Base-by-base conservation (phyloP, 2,329 filamentous ascomycete species). In the Epichloe brachyelytri region DNA sequence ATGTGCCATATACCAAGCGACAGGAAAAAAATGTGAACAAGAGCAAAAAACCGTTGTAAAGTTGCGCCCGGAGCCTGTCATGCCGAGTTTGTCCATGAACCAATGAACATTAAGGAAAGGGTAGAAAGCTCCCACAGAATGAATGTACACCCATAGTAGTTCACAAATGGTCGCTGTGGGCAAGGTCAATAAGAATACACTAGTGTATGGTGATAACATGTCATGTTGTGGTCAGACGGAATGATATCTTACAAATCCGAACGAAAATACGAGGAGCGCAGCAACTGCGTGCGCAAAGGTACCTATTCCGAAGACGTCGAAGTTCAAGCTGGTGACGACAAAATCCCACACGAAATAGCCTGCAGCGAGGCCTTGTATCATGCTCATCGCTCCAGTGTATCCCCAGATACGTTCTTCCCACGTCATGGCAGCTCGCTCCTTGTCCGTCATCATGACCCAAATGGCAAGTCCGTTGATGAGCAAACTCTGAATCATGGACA, bases 341-440 rank as follows among this genome's bases (percentile, higher is more conserved):
- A 93, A 67, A 62, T 94, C 88, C 86, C 86, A 94, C 48, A 91
- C 67, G 62, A 94, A 94, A 65, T 94, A 94, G 10, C 88, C 88
- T 20, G 81, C 75, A 1, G 86, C 87, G 58, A 90, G 75, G 10
- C 82, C 83, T 67, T 89, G 85, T 50, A 90, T 78, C 72, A 91
- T 76, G 43, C 83, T 86, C 34, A 75, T 73, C 15, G 76, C 78
- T 33, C 85, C 84, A 7, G 82, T 86, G 62, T 94, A 93, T 33
- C 85, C 87, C 78, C 83, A 90, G 22, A 93, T 72, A 33, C 84
- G 77, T 62, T 82, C 80, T 59, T 82, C 73, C 71, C 77, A 80
- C 59, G 78, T 71, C 79, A 88, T 86, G 45, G 69, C 69, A 58
- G 68, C 71, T 53, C 86, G 76, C 65, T 89, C 85, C 40, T 81